Conservation (phyloP, 163 green algal species). For the Chlamydomonas reinhardtii region DNA sequence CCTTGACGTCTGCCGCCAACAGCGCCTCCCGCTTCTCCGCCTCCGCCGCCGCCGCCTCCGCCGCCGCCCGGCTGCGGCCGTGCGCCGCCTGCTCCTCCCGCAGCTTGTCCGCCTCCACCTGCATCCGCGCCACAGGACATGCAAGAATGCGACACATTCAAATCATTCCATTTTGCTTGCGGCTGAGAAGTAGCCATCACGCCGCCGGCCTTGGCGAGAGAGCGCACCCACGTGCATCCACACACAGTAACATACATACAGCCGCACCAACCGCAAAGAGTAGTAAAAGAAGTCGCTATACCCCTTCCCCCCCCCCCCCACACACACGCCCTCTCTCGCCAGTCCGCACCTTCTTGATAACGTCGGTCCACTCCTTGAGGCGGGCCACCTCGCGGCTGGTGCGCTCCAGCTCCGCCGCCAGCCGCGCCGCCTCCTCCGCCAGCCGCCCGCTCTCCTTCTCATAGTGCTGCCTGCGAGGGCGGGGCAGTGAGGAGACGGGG, state of each 20-base stretch:
- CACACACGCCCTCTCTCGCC: too few species aligned
- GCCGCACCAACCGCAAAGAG: too few species aligned
- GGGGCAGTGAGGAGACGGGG: not conserved
- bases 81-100: slow-evolving; percentile 54
- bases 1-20: slow-evolving; percentile 31
- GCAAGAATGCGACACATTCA: too few species aligned
- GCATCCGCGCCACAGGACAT: not conserved
- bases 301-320: too few species aligned
- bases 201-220: too few species aligned
- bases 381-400: slow-evolving; percentile 36
- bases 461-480: slow-evolving; percentile 26
- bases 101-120: slow-evolving; percentile 63
- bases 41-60: slow-evolving; percentile 18
- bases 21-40: slow-evolving; percentile 30
- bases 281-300: too few species aligned
- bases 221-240: too few species aligned
- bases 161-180: too few species aligned
- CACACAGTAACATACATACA: too few species aligned
- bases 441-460: slow-evolving; percentile 44
- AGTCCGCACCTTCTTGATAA: slow-evolving; percentile 53
- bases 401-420: slow-evolving; percentile 29
- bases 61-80: not conserved
- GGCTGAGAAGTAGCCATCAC: too few species aligned
- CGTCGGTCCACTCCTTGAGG: slow-evolving; percentile 53
- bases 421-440: slow-evolving; percentile 14